Evolutionary conservation across 495 filamentous ascomycete species (phyloP).

Genomic region (Penicillium daleae): DNA sequence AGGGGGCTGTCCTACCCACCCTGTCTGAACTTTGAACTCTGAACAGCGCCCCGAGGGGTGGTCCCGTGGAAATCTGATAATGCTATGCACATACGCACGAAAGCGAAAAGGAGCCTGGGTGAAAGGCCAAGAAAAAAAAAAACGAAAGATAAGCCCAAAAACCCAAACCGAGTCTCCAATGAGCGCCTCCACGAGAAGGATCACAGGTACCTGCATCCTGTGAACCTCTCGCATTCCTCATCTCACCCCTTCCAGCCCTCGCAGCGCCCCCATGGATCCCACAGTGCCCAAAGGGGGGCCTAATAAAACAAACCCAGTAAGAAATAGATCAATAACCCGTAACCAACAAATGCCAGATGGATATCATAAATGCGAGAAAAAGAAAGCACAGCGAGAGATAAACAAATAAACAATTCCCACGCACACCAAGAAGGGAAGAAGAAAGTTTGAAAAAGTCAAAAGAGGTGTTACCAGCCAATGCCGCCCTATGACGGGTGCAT

Average conservation of each 20-base stretch:
- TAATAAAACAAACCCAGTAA: not conserved
- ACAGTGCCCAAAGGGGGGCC: not conserved
- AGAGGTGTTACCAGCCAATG: slow-evolving; percentile 11
- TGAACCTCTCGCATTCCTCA: not conserved
- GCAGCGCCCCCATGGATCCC: not conserved
- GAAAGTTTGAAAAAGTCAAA: slow-evolving; percentile 13
- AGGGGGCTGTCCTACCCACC: slow-evolving; percentile 27
- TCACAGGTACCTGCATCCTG: slow-evolving; percentile 15
- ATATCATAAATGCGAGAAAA: slow-evolving; percentile 36
- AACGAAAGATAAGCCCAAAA: not conserved
- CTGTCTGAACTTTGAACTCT: too few species aligned
- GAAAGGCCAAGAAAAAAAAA: not conserved
- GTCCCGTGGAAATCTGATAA: not conserved
- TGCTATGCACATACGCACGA: slow-evolving; percentile 4
- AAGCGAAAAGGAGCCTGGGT: not conserved
- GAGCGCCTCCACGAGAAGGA: slow-evolving; percentile 7
- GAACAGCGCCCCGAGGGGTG: not conserved
- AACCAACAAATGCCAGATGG: slow-evolving; percentile 31
- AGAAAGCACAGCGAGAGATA: slow-evolving; percentile 4
- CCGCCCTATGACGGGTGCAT: slow-evolving; percentile 42
- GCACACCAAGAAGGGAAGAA: slow-evolving; percentile 11
- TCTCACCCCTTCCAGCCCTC: not conserved
- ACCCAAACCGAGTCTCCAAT: not conserved
- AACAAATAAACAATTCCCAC: not conserved
- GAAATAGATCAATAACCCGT: slow-evolving; percentile 7